Conservation (phyloP, 2,329 filamentous ascomycete genomes). For the Calcarisporium arbuscula region DNA sequence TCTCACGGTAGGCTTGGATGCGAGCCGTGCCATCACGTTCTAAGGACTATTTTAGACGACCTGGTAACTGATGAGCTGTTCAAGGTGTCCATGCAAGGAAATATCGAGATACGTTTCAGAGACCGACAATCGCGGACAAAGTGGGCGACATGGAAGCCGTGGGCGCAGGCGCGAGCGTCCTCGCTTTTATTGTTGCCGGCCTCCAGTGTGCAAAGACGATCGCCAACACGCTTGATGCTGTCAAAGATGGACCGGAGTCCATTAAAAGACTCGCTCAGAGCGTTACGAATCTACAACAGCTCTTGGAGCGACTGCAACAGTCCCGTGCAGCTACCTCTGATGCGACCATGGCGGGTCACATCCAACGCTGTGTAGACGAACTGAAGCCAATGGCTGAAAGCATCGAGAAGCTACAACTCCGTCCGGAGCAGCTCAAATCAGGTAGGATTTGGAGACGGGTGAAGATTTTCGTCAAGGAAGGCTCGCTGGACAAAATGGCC, state of each 20-base stretch:
- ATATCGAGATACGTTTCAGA: no score
- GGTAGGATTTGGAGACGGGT: neutral
- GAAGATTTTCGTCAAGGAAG: neutral
- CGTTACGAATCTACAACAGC: constrained; percentile 4
- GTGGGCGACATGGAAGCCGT: constrained; percentile 14
- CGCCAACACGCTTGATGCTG: constrained; percentile 6
- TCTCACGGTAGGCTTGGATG: no score
- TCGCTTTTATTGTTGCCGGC: constrained; percentile 9
- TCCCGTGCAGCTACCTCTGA: neutral
- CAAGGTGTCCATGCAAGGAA: no score
- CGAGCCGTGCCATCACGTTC: no score
- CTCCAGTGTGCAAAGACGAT: constrained; percentile 8
- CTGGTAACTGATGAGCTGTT: no score
- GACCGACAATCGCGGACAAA: no score
- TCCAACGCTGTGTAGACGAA: constrained; percentile 4
- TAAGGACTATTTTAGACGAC: no score
- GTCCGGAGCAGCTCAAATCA: neutral
- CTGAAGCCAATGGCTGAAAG: constrained; percentile 3
- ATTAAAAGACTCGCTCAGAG: constrained; percentile 3
- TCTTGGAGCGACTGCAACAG: constrained; percentile 7
- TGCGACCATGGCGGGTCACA: neutral
- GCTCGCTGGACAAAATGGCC: neutral
- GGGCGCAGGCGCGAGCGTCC: constrained; percentile 10
- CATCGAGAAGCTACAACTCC: neutral
- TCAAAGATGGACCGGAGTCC: constrained; percentile 10